Percentiles rank a stretch among this genome's conserved stretches.
phyloP scores from a whole-genome alignment of 1,284 basidiomycete species.

The Chondrostereum purpureum region DNA sequence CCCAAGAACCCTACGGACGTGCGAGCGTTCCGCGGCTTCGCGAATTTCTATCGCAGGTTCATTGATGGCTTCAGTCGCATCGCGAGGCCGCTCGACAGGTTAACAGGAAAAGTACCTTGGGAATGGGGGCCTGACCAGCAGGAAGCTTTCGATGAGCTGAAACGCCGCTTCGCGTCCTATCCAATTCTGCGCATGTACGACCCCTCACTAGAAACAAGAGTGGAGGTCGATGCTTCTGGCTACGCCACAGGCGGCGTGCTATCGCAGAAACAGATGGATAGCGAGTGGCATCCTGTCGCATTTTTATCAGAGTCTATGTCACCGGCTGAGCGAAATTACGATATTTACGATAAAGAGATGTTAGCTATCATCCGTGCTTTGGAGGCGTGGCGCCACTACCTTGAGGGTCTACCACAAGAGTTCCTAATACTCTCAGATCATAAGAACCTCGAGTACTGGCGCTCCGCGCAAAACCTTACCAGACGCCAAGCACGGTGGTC shows the following conservation, averaged over 20 bases:
- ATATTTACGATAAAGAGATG: no score
- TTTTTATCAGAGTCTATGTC: neutral
- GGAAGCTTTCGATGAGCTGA: no score
- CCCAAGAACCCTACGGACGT: no score
- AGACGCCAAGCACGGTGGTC: conserved; percentile 38
- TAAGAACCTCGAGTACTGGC: conserved; percentile 23
- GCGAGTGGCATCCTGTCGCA: no score
- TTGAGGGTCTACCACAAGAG: conserved; percentile 14
- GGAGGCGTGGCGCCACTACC: conserved; percentile 25
- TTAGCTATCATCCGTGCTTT: conserved; percentile 5
- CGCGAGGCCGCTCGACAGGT: no score
- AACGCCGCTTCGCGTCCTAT: no score
- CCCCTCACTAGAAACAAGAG: conserved; percentile 25
- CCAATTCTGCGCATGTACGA: no score
- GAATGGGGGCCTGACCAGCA: no score
- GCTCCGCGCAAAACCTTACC: conserved; percentile 14
- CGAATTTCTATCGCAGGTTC: no score
- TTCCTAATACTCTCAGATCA: conserved; percentile 25
- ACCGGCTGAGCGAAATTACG: conserved; percentile 4
- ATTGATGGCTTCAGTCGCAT: no score
- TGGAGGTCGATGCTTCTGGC: neutral
- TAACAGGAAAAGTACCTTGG: no score
- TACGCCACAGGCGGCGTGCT: neutral
- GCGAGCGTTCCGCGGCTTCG: conserved; percentile 30
- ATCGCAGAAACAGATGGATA: neutral